A percentile compares a stretch with the other conserved stretches of the same genome.
Conservation (phyloP, 805 yeast species). For the Myxozyma neotropica region DNA sequence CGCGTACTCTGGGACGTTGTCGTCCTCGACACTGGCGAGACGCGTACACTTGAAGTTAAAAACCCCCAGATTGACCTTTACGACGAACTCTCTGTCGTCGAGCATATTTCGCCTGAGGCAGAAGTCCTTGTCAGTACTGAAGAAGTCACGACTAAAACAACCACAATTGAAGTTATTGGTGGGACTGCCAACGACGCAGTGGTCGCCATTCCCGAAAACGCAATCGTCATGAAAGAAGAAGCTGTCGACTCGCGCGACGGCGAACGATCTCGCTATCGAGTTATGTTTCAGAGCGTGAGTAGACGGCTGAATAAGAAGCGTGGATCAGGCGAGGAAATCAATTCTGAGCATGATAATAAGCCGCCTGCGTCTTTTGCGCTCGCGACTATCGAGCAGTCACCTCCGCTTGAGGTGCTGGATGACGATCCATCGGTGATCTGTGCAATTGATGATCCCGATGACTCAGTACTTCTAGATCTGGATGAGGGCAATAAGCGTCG, state of each 20-base stretch:
- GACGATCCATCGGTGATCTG: not conserved
- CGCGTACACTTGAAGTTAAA: slow-evolving; percentile 30
- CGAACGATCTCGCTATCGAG: slow-evolving; percentile 21
- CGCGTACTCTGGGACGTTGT: slow-evolving; percentile 43
- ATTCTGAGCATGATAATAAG: not conserved
- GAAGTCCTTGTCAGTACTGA: slow-evolving; percentile 28
- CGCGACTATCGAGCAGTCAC: slow-evolving; percentile 3
- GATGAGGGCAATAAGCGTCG: not conserved
- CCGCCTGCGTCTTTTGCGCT: not conserved
- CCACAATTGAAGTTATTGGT: slow-evolving; percentile 29
- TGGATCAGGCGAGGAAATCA: slow-evolving; percentile 27
- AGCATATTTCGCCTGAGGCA: slow-evolving; percentile 27
- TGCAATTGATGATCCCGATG: slow-evolving; percentile 11
- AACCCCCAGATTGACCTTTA: slow-evolving; percentile 18
- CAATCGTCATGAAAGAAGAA: slow-evolving; percentile 27
- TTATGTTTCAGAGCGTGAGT: slow-evolving; percentile 30
- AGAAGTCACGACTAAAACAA: slow-evolving; percentile 30
- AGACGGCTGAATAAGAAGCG: slow-evolving; percentile 19
- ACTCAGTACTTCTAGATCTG: not conserved
- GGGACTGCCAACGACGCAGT: slow-evolving; percentile 4
- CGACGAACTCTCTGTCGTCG: slow-evolving; percentile 15
- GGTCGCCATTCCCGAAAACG: slow-evolving; percentile 26
- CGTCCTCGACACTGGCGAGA: slow-evolving; percentile 42
- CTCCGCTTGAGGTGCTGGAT: not conserved
- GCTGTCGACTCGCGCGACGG: slow-evolving; percentile 19